phyloP scores from a whole-genome alignment of 192 early-diverging fungal genomes.

The Umbelopsis vinacea region DNA sequence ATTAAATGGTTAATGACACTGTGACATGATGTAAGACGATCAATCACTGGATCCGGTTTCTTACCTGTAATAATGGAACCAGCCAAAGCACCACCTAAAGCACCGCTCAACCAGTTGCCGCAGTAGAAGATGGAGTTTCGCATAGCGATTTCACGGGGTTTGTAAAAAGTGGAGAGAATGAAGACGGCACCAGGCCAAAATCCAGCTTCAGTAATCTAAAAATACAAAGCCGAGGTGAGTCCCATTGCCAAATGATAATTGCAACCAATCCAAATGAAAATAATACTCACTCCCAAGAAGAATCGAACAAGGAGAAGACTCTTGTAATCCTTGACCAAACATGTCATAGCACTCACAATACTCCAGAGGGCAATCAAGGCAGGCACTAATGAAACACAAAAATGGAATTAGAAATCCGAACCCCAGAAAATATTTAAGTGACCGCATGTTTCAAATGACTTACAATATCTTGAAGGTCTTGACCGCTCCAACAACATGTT shows the following conservation, averaged over 20 bases:
- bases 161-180: conserved; percentile 57
- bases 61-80: conserved; percentile 39
- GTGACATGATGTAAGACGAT: too few species aligned
- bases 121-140: conserved; percentile 57
- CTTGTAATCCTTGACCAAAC: conserved; percentile 27
- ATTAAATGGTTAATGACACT: conserved; percentile 26
- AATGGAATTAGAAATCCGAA: background rate
- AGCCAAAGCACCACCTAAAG: conserved; percentile 29
- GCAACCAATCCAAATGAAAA: background rate
- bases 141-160: conserved; percentile 53
- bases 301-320: conserved; percentile 25
- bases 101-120: conserved; percentile 32
- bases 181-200: conserved; percentile 53
- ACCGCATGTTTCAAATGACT: background rate
- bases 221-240: conserved; percentile 29
- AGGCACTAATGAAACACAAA: conserved; percentile 3
- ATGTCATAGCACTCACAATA: conserved; percentile 24
- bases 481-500: conserved; percentile 31
- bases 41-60: conserved; percentile 10
- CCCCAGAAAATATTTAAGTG: too few species aligned
- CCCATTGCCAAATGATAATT: background rate
- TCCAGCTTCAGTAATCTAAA: conserved; percentile 47
- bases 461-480: conserved; percentile 24
- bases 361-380: conserved; percentile 23
- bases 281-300: conserved; percentile 25